phyloP scores from a whole-genome alignment of 2,329 filamentous ascomycete genomes.

The Boeremia exigua region DNA sequence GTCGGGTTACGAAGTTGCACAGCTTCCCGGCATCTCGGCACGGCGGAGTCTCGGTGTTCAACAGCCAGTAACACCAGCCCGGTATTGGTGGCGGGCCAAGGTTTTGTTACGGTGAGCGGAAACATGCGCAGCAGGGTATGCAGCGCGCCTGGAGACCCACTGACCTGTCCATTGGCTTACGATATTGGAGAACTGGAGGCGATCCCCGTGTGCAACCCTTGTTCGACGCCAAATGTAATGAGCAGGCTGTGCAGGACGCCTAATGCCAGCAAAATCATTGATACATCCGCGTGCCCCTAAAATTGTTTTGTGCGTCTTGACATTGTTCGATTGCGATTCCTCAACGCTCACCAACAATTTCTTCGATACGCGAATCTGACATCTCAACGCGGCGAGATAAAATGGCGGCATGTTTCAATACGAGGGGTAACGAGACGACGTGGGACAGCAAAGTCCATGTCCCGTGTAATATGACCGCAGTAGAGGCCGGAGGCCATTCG shows the following conservation, averaged over 20 bases:
- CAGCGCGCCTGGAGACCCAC: not conserved
- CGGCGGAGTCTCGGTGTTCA: not conserved
- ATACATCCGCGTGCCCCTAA: not conserved
- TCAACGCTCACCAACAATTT: not conserved
- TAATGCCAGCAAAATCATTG: not conserved
- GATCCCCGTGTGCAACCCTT: not conserved
- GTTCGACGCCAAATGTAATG: not conserved
- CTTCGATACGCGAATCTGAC: not conserved
- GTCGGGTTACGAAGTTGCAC: no score
- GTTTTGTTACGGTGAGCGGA: not conserved
- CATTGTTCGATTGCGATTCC: not conserved
- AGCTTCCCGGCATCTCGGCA: not conserved
- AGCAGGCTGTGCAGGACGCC: conserved; percentile 6
- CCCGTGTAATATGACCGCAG: conserved; percentile 19
- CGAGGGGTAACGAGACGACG: not conserved
- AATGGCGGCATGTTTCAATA: conserved; percentile 2
- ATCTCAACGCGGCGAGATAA: not conserved
- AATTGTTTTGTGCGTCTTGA: not conserved
- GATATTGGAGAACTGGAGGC: not conserved
- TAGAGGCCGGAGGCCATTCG: conserved; percentile 13
- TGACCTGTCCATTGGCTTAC: not conserved
- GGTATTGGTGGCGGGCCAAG: not conserved
- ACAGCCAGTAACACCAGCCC: not conserved
- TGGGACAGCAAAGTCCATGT: not conserved
- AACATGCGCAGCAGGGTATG: not conserved